Evolutionary conservation across 805 yeast genomes (phyloP), one percentile per base, ranked within the genome.

Genomic region (Maudiozyma bulderi): DNA sequence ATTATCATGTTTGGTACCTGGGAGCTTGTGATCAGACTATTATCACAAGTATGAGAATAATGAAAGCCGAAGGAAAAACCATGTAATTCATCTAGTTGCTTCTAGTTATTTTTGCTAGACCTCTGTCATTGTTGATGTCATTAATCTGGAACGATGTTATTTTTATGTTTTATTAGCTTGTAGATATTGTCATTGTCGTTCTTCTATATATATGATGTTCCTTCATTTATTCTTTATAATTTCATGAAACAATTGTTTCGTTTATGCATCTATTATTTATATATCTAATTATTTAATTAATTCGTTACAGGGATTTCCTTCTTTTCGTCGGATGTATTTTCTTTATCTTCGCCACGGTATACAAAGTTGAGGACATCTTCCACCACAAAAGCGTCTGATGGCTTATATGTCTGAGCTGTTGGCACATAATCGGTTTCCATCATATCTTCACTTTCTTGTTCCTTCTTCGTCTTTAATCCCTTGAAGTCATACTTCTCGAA

Each of bases 1-100:
- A 89, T 93, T 64, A 91, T 93, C 57, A 93, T 93, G 99, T 93
- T 93, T 72, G 99, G 99, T 43, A 90, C 98, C 3, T 93, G 98
- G 98, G 99, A 93, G 64, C 65, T 93, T 34, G 80, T 85, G 48
- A 80, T 84, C 44, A 76, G 75, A 50, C 56, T 78, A n/a, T 66
- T 82, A 30, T 76, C 82, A 13, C 68, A 57, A 13, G 20, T 13
- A 26, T 39, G 20, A 20, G 11, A 20, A 8, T n/a, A 15, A 11
- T 11, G 42, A 45, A 15, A 30, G 5, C 6, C 15, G 38, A 11
- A 6, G 15, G 26, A 13, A 40, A 10, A 8, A 26, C 8, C 10
- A 3, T 10, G 9, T 41, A 15, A 26, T 34, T 32, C 30, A 31
- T 28, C 41, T 5, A 10, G 32, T 41, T 1, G 15, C 4, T 37